Evolutionary conservation across 306 rosid genomes (phyloP), one percentile per base, ranked within the genome.

Genomic region (Vigna unguiculata): DNA sequence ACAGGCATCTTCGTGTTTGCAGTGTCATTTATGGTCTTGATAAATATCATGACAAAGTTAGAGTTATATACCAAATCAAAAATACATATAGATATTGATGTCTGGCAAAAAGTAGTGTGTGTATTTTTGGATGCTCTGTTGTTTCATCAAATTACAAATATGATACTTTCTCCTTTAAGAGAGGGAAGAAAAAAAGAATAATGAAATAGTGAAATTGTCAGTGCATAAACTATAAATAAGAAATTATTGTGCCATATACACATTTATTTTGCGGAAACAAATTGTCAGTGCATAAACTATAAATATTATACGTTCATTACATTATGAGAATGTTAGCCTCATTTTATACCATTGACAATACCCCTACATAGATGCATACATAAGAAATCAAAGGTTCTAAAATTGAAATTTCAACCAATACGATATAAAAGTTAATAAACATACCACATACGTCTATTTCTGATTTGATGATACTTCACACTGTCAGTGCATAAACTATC

Each of bases 181-280:
- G 19, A 3, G 14, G 14, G 28, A 38, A 3, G 43, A 8, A 48
- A 14, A 46, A 38, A 55, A n/a, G 3, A 30, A 17, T n/a, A 46
- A 34, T 32, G 40, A 32, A 32, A 32, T 6, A 57, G 71, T 41
- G 62, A 7, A 38, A 61, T n/a, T 41, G 52, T 49, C 28, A 58
- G 34, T 14, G 32, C n/a, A n/a, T n/a, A n/a, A n/a, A n/a, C n/a
- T n/a, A n/a, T n/a, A n/a, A n/a, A n/a, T n/a, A n/a, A n/a, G n/a
- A n/a, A n/a, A n/a, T 67, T 72, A 34, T 60, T 52, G 61, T 36
- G 12, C 47, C 59, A 66, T 6, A 40, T 68, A 12, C 57, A 8
- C 36, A 8, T 49, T 49, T 16, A 19, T 54, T 15, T 9, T 25
- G n/a, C 12, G 4, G 61, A 55, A 21, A 55, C 41, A 15, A 48